Evolutionary conservation across 352 stramenopile species (phyloP), one percentile per base, ranked within the genome.

Genomic region (Bremia lactucae): DNA sequence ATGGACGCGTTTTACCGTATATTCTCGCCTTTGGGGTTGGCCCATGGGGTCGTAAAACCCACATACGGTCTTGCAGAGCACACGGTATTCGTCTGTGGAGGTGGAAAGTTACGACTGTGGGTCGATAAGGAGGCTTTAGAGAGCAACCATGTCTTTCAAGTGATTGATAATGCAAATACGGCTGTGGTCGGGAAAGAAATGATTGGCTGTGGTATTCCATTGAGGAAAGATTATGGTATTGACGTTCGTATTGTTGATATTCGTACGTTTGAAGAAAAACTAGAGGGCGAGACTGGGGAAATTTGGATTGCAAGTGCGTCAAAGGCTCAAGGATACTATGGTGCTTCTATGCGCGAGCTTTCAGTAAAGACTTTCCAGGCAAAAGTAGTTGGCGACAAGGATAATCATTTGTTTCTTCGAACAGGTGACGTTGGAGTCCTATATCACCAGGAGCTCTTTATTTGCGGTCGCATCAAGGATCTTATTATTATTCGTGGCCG

Each of bases 61-160:
- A 98, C 92, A 11, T 99, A 99, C 62, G 96, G 96, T n/a, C 68
- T 99, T n/a, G 96, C 96, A 7, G 96, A 99, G 68, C 90, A 98
- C 62, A 98, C 95, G 1, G 96, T 99, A 23, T 98, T 97, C 62
- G 95, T 98, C 39, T 98, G 88, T 41, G 94, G 93, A 13, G 83
- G 87, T 29, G 96, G 95, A 1, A 67, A 83, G 28, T 75, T 96
- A 55, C 71, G 73, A 9, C 42, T 98, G 13, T 80, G 49, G 26
- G 87, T 98, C 7, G 74, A 96, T 36, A 97, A 97, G 50, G 58
- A 70, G 13, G 70, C 64, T 15, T 64, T 98, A 4, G 91, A 98
- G 55, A 59, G 79, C 10, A 65, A 96, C 6, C 58, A 58, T n/a
- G 21, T 67, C 2, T 73, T 77, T 64, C 71, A 46, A 34, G 56